phyloP scores from a whole-genome alignment of 306 rosid genomes.

The Trifolium pratense region DNA sequence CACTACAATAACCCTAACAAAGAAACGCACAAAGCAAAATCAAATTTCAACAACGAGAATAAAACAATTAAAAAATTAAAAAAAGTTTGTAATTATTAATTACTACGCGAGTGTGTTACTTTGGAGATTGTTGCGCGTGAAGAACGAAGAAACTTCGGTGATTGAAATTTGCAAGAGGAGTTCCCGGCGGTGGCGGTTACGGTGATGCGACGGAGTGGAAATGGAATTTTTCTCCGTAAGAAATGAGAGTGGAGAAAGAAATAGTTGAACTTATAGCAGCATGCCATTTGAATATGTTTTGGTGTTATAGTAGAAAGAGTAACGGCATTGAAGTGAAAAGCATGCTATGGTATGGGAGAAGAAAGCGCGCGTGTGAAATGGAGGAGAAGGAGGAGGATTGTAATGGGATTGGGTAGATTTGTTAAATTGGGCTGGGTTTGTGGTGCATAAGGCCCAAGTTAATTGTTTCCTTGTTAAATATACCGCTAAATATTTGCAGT shows the following conservation, averaged over 20 bases:
- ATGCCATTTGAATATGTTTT: conserved; percentile 52
- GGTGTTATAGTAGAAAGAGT: neutral
- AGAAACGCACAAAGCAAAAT: neutral
- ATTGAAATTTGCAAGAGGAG: conserved; percentile 29
- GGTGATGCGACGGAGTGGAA: conserved; percentile 27
- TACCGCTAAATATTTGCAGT: no score
- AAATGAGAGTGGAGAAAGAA: conserved; percentile 45
- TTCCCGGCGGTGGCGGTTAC: conserved; percentile 6
- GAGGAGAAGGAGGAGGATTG: no score
- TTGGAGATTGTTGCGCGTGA: conserved; percentile 35
- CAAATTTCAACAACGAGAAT: neutral
- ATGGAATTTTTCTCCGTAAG: conserved; percentile 43
- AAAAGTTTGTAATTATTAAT: neutral
- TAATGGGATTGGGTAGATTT: no score
- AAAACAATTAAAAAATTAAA: neutral
- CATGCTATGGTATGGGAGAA: neutral
- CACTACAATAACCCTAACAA: conserved; percentile 61
- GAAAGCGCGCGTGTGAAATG: neutral
- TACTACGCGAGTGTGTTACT: conserved; percentile 41
- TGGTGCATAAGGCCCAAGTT: no score
- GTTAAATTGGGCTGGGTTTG: no score
- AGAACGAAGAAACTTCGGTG: conserved; percentile 39
- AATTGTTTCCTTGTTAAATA: no score
- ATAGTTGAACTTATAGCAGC: conserved; percentile 35
- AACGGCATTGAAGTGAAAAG: conserved; percentile 29